Base-by-base conservation (phyloP, 2,329 filamentous ascomycete species). In the Colletotrichum chlorophyti region DNA sequence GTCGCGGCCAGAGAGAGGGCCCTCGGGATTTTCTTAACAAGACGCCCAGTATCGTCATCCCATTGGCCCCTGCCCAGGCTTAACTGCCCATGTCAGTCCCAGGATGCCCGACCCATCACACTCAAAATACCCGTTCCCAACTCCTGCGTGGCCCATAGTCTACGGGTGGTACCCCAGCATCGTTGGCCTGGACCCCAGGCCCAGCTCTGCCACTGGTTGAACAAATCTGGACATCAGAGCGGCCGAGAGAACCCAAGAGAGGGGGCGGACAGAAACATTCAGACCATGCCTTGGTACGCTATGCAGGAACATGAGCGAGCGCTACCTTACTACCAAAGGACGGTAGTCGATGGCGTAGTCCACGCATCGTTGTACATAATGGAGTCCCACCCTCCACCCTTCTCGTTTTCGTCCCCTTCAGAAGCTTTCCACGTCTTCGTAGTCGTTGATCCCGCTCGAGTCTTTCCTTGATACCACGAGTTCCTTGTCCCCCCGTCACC, bases 391-490 rank as follows among this genome's bases (percentile, higher is more conserved):
- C 57, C 57, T 50, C 57, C 32, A 41, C n/a, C 23, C 41, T 37
- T 58, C 50, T 32, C 24, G 35, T 31, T 12, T 42, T 19, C 19
- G 38, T 38, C 19, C 14, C 38, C 51, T 59, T 52, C 50, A 32
- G 37, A 24, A 29, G 47, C 43, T 27, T 55, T 60, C 51, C 27
- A 45, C 51, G 15, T 43, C 17, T 40, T 34, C 43, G 34, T 54
- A 17, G 57, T 60, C 27, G 43, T 50, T 50, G 51, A 38, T 60
- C 23, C 32, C 40, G 45, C 57, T 60, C 51, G 52, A 55, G 57
- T 57, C 57, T 60, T 32, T 60, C 57, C 43, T 60, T 60, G 57
- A 60, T 57, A 55, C 52, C 57, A 55, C 51, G 57, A 60, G 45
- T 57, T 46, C 50, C 50, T 29, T 12, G 27, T 49, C 34, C 34